These are phyloP conservation scores for Candolleomyces eurysporus DNA, from an alignment of 768 basidiomycete genomes.

Conservation along the genomic window DNA sequence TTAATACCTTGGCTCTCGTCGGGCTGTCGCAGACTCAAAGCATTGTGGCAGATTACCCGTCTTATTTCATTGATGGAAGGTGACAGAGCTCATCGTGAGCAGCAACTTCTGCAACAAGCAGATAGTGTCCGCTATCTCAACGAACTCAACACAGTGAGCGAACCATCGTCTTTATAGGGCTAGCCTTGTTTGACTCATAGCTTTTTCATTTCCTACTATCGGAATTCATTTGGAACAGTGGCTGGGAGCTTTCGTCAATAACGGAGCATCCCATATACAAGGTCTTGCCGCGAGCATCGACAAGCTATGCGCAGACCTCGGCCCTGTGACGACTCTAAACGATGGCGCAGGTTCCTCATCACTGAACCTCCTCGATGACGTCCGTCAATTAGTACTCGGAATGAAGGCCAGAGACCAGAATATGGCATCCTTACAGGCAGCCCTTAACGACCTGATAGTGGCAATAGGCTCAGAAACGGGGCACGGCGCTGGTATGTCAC, in stretches of 20 bases:
- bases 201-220: slow-evolving; percentile 2
- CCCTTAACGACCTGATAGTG: slow-evolving; percentile 36
- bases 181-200: slow-evolving; percentile 1
- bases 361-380: slow-evolving; percentile 29
- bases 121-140: slow-evolving; percentile 79
- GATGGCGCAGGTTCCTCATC: not conserved
- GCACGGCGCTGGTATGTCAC: slow-evolving; percentile 18
- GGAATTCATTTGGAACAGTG: slow-evolving; percentile 44
- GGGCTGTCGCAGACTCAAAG: not conserved
- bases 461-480: slow-evolving; percentile 23
- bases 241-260: slow-evolving; percentile 81
- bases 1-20: not conserved
- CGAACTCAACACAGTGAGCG: slow-evolving; percentile 64
- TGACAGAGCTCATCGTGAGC: slow-evolving; percentile 44
- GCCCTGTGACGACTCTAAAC: slow-evolving; percentile 16
- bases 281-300: slow-evolving; percentile 58
- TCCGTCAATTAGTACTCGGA: slow-evolving; percentile 33
- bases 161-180: too few species aligned
- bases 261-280: slow-evolving; percentile 72
- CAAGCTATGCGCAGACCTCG: slow-evolving; percentile 55
- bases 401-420: slow-evolving; percentile 34
- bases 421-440: slow-evolving; percentile 35
- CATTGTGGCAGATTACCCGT: not conserved
- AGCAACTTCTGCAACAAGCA: slow-evolving; percentile 61
- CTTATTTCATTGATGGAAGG: slow-evolving; percentile 36